Evolutionary conservation across 768 basidiomycete genomes (phyloP), one percentile per base, ranked within the genome.

Genomic region (Pleurotus giganteus): DNA sequence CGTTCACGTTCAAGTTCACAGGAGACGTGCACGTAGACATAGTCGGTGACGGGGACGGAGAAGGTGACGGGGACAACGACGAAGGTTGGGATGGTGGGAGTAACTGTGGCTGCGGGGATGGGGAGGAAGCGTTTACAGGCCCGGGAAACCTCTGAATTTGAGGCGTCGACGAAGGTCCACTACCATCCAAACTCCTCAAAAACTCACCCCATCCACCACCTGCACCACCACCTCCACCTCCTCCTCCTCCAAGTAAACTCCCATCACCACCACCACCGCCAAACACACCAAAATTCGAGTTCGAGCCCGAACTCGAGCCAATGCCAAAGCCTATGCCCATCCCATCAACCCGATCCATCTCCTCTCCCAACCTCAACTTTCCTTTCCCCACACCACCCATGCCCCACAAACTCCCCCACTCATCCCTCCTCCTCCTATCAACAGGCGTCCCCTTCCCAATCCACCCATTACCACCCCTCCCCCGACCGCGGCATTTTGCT

Each of bases 271-370:
- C n/a, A 47, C 26, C 12, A 17, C 13, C 43, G 26, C 26, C 43
- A 21, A 21, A 17, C n/a, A n/a, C n/a, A n/a, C n/a, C n/a, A n/a
- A n/a, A n/a, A n/a, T n/a, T n/a, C n/a, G n/a, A 27, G 17, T 21
- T 13, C 43, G 4, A 45, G 5, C 21, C 5, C 29, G 26, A 47
- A 13, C 17, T n/a, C n/a, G n/a, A n/a, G 27, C 46, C n/a, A 17
- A n/a, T 17, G 46, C 46, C 19, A 23, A 47, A 15, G 0, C 28
- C 46, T 8, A 28, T 32, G 7, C 29, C 29, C 49, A 51, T 51
- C 17, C 49, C 49, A n/a, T 51, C 49, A 15, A 51, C 26, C 9
- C 49, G 31, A 12, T 51, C 49, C 49, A 51, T 51, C 19, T 34
- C 49, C 15, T 34, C 49, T 4, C 49, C 49, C 12, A 51, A n/a